A percentile compares a stretch with the other conserved stretches of the same genome.
phyloP scores from a whole-genome alignment of 257 asterid species.

The Primulina eburnea region DNA sequence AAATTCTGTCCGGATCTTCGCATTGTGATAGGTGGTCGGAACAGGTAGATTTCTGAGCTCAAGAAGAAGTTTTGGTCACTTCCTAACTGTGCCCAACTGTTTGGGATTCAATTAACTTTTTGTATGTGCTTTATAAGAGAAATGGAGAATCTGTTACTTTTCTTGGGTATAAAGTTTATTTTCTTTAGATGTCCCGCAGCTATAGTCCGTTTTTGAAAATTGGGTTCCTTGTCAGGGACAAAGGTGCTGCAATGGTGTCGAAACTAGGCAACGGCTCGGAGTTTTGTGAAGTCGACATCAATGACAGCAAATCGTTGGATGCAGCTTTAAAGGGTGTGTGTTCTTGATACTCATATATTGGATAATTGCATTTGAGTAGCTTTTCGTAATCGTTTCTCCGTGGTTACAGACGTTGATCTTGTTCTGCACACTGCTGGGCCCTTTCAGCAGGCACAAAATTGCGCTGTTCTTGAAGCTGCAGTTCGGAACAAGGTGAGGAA shows the following conservation, averaged over 20 bases:
- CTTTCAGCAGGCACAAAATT: slow-evolving; percentile 76
- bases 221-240: slow-evolving; percentile 51
- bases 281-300: slow-evolving; percentile 65
- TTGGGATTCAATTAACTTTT: background rate
- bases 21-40: slow-evolving; percentile 72
- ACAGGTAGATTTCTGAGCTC: slow-evolving; percentile 41
- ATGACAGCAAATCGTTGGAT: slow-evolving; percentile 50
- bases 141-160: too few species aligned
- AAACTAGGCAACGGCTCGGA: slow-evolving; percentile 61
- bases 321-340: slow-evolving; percentile 51
- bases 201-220: background rate
- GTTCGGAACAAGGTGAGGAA: slow-evolving; percentile 94
- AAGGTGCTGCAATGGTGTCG: slow-evolving; percentile 64
- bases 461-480: slow-evolving; percentile 86
- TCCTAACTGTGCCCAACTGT: background rate
- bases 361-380: background rate
- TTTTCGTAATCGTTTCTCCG: slow-evolving; percentile 1
- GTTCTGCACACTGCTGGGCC: slow-evolving; percentile 96
- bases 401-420: slow-evolving; percentile 75
- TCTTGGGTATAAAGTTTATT: too few species aligned
- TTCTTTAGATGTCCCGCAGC: background rate
- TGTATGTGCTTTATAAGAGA: background rate
- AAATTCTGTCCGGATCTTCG: slow-evolving; percentile 66
- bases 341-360: background rate
- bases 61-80: background rate